Evolutionary conservation across 2,329 filamentous ascomycete genomes (phyloP).

Genomic region (Daldinia sp.): DNA sequence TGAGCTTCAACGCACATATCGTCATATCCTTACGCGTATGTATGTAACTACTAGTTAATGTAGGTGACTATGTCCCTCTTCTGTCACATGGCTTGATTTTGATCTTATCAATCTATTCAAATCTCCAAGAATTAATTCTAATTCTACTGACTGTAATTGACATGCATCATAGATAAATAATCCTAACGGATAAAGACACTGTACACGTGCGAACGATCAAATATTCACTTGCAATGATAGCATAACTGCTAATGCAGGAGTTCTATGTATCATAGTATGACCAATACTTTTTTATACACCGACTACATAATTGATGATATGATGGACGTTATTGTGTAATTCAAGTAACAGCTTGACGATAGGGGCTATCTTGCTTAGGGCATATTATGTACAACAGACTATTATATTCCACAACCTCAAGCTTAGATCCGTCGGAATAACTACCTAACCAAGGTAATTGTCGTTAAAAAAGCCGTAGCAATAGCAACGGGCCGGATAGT

Average conservation of each 20-base stretch:
- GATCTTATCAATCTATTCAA: conserved; percentile 1
- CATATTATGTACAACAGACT: no score
- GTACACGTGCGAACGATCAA: not conserved
- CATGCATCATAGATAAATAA: no score
- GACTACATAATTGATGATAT: no score
- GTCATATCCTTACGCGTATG: conserved; percentile 7
- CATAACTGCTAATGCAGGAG: not conserved
- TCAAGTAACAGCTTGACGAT: not conserved
- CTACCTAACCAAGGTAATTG: no score
- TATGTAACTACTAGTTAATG: no score
- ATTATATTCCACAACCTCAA: not conserved
- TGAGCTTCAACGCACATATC: conserved; percentile 1
- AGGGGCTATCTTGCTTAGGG: not conserved
- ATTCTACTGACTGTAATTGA: no score
- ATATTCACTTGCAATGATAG: not conserved
- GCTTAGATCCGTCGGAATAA: not conserved
- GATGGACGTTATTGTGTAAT: no score
- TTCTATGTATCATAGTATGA: not conserved
- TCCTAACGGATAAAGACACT: not conserved
- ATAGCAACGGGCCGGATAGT: not conserved
- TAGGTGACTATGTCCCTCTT: not conserved
- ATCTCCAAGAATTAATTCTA: not conserved
- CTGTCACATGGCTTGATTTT: not conserved
- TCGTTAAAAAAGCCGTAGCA: not conserved
- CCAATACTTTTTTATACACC: no score